These are phyloP conservation scores for Sporodiniella umbellata DNA, from an alignment of 371 early-diverging fungal genomes.

Conservation along the genomic window DNA sequence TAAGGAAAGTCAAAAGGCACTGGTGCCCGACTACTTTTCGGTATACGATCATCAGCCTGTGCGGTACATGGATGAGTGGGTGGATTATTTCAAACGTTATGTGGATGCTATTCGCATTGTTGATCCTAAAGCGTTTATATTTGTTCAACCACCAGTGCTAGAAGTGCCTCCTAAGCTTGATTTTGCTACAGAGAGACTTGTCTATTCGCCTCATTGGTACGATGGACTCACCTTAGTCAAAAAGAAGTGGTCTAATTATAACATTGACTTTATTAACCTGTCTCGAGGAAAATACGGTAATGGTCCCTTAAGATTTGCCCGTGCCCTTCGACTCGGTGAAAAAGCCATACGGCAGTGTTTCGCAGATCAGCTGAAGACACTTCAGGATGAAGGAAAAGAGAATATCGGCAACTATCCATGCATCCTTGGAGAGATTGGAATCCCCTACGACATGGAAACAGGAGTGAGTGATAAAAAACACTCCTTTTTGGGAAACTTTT, in stretches of 20 bases:
- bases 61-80: constrained; percentile 52
- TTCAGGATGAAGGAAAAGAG: constrained; percentile 50
- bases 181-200: constrained; percentile 40
- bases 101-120: constrained; percentile 40
- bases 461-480: not conserved
- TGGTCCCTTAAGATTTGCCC: constrained; percentile 45
- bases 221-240: constrained; percentile 69
- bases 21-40: constrained; percentile 57
- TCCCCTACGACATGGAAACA: constrained; percentile 67
- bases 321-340: constrained; percentile 60
- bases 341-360: constrained; percentile 60
- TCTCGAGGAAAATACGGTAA: constrained; percentile 60
- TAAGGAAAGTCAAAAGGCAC: constrained; percentile 18
- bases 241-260: constrained; percentile 66
- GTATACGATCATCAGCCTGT: constrained; percentile 36
- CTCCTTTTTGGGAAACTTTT: not conserved
- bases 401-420: constrained; percentile 53
- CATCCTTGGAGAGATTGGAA: constrained; percentile 72
- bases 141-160: constrained; percentile 67
- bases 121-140: constrained; percentile 53
- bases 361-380: constrained; percentile 51
- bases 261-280: constrained; percentile 63
- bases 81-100: constrained; percentile 51
- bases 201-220: constrained; percentile 77
- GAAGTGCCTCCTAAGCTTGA: constrained; percentile 56